A percentile compares a stretch with the other conserved stretches of the same genome.
Conservation (phyloP, 2,329 filamentous ascomycete species). For the Coniochaeta sp. region DNA sequence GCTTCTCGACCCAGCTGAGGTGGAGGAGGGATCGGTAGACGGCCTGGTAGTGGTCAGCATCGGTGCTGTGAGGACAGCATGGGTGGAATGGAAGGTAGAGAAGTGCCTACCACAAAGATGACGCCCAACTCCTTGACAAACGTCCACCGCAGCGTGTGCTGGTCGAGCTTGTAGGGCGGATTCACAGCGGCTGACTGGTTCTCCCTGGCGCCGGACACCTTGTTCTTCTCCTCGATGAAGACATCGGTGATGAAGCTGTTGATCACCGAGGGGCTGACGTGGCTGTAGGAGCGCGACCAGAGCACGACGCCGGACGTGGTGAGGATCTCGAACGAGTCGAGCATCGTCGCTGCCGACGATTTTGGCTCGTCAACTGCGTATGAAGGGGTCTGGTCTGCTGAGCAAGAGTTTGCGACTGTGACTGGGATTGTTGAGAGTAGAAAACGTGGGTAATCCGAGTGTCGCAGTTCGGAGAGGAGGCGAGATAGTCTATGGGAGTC, state of each 20-base stretch:
- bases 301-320: conserved; percentile 94
- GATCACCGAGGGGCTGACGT: conserved; percentile 74
- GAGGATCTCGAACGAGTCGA: conserved; percentile 94
- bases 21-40: conserved; percentile 95
- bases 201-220: conserved; percentile 53
- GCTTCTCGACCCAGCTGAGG: conserved; percentile 92
- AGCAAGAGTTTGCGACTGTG: no score
- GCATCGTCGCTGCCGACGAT: conserved; percentile 46
- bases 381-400: no score
- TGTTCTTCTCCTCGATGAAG: conserved; percentile 89
- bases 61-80: conserved; percentile 5
- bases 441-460: no score
- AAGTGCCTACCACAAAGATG: conserved; percentile 83
- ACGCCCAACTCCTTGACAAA: conserved; percentile 85
- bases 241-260: conserved; percentile 94
- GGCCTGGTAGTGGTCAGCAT: conserved; percentile 47
- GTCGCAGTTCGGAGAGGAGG: no score
- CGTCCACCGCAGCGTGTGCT: conserved; percentile 93
- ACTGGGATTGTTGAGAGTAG: no score
- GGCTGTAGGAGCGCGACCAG: conserved; percentile 83
- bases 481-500: background rate
- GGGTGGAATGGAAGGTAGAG: no score
- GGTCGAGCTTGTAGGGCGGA: conserved; percentile 78
- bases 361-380: background rate
- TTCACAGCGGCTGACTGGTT: conserved; percentile 54